Percentiles rank a stretch among this genome's conserved stretches.
Conservation (phyloP, 345 rosid genomes). For the Gossypium ekmanianum region DNA sequence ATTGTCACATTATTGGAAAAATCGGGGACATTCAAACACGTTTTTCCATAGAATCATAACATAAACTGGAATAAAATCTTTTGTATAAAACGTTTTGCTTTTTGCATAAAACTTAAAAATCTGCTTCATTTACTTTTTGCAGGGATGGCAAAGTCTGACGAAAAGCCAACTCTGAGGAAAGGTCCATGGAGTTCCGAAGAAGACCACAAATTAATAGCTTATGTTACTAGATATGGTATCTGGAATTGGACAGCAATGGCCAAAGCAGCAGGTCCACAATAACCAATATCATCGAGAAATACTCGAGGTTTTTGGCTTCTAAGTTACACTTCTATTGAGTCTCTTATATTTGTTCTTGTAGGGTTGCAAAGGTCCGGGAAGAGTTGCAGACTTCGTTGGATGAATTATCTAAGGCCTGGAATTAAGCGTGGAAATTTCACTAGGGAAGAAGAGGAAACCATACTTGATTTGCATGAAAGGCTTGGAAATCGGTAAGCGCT, state of each 20-base stretch:
- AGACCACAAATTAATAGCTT: conserved; percentile 30
- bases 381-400: conserved; percentile 73
- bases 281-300: conserved; percentile 4
- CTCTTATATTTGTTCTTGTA: conserved; percentile 15
- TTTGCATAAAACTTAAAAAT: not conserved
- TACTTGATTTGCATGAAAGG: conserved; percentile 34
- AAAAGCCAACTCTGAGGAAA: conserved; percentile 19
- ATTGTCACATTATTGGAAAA: not conserved
- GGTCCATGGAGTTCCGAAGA: conserved; percentile 37
- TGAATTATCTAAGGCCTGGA: conserved; percentile 55
- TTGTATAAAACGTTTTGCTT: not conserved
- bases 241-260: conserved; percentile 40
- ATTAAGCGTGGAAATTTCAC: conserved; percentile 56
- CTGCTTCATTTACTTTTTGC: not conserved
- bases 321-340: not conserved
- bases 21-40: not conserved
- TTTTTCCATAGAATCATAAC: not conserved
- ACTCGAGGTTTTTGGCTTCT: not conserved
- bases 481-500: conserved; percentile 47
- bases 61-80: not conserved
- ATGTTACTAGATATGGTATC: conserved; percentile 31
- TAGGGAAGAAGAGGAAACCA: conserved; percentile 43
- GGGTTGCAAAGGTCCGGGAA: conserved; percentile 55
- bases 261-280: conserved; percentile 29
- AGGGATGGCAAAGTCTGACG: conserved; percentile 13